A percentile compares a stretch with the other conserved stretches of the same genome.
Conservation (phyloP, 108 stramenopile genomes). For the Cylindrotheca fusiformis region DNA sequence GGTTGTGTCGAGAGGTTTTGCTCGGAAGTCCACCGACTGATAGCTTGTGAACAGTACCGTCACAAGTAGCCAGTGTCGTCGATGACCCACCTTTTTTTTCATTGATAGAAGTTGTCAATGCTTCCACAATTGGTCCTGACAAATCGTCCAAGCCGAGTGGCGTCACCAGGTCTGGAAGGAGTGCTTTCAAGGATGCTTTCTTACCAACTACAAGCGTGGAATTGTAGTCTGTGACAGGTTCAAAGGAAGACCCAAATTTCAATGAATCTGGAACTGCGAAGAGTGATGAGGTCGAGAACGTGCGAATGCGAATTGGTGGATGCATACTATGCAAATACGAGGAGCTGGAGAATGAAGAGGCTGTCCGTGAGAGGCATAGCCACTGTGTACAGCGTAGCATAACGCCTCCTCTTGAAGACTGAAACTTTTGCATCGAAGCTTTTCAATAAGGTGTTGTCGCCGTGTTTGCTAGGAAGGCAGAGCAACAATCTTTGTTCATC, state of each 20-base stretch:
- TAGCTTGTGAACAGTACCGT: conserved; percentile 11
- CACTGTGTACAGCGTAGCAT: not conserved
- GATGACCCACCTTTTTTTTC: not conserved
- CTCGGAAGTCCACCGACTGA: conserved; percentile 23
- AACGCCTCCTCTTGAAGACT: not conserved
- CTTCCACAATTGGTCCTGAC: not conserved
- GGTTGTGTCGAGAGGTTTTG: conserved; percentile 55
- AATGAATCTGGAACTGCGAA: too few species aligned
- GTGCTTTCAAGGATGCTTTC: conserved; percentile 7
- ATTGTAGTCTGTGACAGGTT: not conserved
- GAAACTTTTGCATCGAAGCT: too few species aligned
- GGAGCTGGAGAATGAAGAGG: not conserved
- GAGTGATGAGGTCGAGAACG: not conserved
- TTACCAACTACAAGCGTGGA: conserved; percentile 27
- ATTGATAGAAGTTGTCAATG: not conserved
- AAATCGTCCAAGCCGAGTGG: conserved; percentile 5
- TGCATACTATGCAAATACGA: not conserved
- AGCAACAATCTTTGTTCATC: too few species aligned
- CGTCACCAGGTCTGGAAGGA: conserved; percentile 15
- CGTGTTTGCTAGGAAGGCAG: too few species aligned
- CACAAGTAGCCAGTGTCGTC: not conserved
- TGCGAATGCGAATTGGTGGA: not conserved
- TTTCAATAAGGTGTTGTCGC: too few species aligned
- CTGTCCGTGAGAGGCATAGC: not conserved
- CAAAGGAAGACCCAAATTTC: not conserved